phyloP scores from a whole-genome alignment of 148 eudicot genomes.

The Dysphania ambrosioides region DNA sequence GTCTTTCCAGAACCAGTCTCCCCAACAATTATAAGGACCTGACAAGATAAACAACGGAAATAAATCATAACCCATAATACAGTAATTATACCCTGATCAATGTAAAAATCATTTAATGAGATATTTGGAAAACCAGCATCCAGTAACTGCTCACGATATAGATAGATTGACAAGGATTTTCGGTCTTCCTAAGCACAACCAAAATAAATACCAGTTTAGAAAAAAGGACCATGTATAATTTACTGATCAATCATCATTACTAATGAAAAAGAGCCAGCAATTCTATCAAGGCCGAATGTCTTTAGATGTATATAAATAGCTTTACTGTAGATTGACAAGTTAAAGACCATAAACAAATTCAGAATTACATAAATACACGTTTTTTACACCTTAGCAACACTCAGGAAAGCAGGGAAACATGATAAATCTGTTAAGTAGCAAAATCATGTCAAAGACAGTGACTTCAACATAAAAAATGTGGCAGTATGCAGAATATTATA shows the following conservation, averaged over 20 bases:
- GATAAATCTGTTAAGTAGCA: background rate
- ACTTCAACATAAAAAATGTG: background rate
- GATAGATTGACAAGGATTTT: conserved; percentile 58
- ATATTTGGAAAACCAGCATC: conserved; percentile 43
- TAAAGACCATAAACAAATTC: background rate
- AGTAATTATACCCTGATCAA: background rate
- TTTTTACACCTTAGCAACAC: background rate
- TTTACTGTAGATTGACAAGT: background rate
- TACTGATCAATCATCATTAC: background rate
- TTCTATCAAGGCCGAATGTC: background rate
- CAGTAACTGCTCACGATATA: conserved; percentile 49
- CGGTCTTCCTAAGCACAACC: conserved; percentile 47
- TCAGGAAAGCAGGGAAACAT: background rate
- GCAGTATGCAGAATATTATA: background rate
- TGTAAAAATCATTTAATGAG: background rate
- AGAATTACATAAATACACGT: background rate
- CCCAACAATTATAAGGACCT: conserved; percentile 77
- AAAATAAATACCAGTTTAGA: conserved; percentile 16
- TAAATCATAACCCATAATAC: conserved; percentile 1
- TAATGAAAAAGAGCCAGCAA: background rate
- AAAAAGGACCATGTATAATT: background rate
- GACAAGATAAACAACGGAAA: conserved; percentile 11
- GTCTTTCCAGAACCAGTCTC: conserved; percentile 88
- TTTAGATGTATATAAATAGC: background rate
- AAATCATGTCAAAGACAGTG: background rate